Percentiles rank a stretch among this genome's conserved stretches.
Conservation (phyloP, 108 stramenopile genomes). For the Chaetoceros tenuissimus region DNA sequence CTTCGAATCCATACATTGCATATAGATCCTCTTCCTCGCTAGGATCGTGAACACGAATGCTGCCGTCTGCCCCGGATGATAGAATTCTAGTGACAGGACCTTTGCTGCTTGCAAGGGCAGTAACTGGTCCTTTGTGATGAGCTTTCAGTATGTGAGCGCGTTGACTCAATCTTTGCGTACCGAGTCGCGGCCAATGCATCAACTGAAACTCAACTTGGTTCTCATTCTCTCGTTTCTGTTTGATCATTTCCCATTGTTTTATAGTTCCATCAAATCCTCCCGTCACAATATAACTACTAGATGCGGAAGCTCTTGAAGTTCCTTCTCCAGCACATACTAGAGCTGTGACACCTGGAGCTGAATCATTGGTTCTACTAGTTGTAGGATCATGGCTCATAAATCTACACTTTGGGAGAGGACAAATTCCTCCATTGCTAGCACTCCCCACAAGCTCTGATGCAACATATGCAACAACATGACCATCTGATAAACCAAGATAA, state of each 20-base stretch:
- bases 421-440: constrained; percentile 8
- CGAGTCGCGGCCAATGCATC: constrained; percentile 55
- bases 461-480: constrained; percentile 32
- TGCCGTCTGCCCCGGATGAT: constrained; percentile 38
- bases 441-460: constrained; percentile 18
- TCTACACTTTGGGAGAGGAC: constrained; percentile 26
- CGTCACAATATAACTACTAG: constrained; percentile 33
- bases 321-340: constrained; percentile 38
- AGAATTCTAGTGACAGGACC: constrained; percentile 34
- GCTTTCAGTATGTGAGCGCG: constrained; percentile 46
- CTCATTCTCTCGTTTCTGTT: neutral
- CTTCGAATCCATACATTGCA: constrained; percentile 49
- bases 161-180: constrained; percentile 45
- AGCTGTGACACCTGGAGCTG: constrained; percentile 31
- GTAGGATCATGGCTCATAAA: constrained; percentile 36
- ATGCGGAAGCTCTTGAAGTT: constrained; percentile 14
- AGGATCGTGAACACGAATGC: constrained; percentile 43
- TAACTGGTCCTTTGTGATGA: constrained; percentile 30
- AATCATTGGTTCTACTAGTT: constrained; percentile 12
- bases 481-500: constrained; percentile 34
- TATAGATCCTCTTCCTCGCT: constrained; percentile 35
- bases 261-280: constrained; percentile 46
- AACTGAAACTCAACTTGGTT: neutral
- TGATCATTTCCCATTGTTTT: constrained; percentile 47
- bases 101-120: constrained; percentile 27